These are phyloP conservation scores for Dryas drummondii DNA, from an alignment of 306 rosid genomes.

Conservation along the genomic window DNA sequence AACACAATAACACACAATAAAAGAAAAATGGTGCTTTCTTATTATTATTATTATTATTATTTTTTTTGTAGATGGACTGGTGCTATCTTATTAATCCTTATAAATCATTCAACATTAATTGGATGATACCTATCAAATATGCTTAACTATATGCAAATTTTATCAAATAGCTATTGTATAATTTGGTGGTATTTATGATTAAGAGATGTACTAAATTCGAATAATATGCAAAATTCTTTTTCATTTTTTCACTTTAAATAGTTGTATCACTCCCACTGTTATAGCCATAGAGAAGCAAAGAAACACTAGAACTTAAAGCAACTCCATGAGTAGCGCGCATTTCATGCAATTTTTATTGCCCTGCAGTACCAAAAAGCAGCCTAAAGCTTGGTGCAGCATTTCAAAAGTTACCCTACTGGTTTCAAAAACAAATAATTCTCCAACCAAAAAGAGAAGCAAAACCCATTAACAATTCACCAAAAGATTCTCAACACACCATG, in stretches of 20 bases:
- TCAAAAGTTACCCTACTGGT: slow-evolving; percentile 32
- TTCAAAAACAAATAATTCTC: slow-evolving; percentile 22
- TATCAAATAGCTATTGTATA: too few species aligned
- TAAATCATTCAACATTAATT: not conserved
- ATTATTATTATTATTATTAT: too few species aligned
- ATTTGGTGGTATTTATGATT: too few species aligned
- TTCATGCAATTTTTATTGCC: slow-evolving; percentile 9
- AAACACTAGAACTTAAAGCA: slow-evolving; percentile 26
- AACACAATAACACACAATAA: too few species aligned
- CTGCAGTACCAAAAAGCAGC: slow-evolving; percentile 30
- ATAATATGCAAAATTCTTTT: too few species aligned
- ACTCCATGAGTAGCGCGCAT: slow-evolving; percentile 11
- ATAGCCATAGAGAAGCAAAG: slow-evolving; percentile 16
- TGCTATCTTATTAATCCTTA: not conserved
- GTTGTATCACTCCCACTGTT: not conserved
- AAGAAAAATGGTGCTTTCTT: not conserved
- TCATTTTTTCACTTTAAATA: not conserved
- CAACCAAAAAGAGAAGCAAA: slow-evolving; percentile 22
- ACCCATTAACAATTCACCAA: slow-evolving; percentile 48
- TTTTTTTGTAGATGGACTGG: too few species aligned
- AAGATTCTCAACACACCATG: slow-evolving; percentile 56
- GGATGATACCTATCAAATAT: not conserved
- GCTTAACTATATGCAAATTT: too few species aligned
- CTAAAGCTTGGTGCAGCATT: slow-evolving; percentile 39
- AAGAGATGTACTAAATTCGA: too few species aligned